A percentile compares a stretch with the other conserved stretches of the same genome.
phyloP scores from a whole-genome alignment of 192 early-diverging fungal species.

The Rhizophlyctis rosea region DNA sequence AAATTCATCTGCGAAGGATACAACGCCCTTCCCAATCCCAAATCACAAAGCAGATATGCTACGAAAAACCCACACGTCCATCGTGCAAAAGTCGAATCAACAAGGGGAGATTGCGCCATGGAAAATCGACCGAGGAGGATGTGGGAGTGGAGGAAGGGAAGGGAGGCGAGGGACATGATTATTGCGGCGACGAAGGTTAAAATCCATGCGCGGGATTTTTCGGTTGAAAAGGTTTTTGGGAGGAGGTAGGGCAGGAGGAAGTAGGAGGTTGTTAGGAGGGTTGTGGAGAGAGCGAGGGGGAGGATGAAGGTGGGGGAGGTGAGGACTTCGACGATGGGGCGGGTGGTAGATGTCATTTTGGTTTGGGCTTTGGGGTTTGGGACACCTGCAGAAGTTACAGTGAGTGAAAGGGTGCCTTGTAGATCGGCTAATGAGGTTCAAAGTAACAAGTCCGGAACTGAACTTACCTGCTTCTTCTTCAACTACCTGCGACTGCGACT shows the following conservation, averaged over 20 bases:
- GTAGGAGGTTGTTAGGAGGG: neutral
- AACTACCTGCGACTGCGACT: too few species aligned
- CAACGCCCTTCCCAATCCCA: conserved; percentile 46
- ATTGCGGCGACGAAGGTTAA: conserved; percentile 41
- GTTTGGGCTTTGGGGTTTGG: too few species aligned
- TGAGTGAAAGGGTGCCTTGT: too few species aligned
- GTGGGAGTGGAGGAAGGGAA: conserved; percentile 18
- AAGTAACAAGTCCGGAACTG: too few species aligned
- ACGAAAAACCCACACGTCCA: conserved; percentile 48
- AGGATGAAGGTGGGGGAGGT: neutral
- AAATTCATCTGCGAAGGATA: conserved; percentile 52
- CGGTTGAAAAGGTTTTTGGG: conserved; percentile 30
- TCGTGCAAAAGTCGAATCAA: conserved; percentile 24
- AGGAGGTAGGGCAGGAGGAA: conserved; percentile 3
- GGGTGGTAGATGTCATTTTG: too few species aligned
- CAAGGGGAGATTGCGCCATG: conserved; percentile 16
- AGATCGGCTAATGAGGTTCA: too few species aligned
- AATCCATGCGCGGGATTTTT: conserved; percentile 47
- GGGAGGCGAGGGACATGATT: conserved; percentile 31
- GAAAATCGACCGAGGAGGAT: conserved; percentile 11
- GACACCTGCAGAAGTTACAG: too few species aligned
- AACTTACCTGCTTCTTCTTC: too few species aligned
- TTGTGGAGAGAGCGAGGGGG: neutral
- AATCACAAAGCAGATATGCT: conserved; percentile 51
- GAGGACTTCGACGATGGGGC: too few species aligned